Evolutionary conservation across 257 asterid genomes (phyloP).

Genomic region (Primulina tabacum): DNA sequence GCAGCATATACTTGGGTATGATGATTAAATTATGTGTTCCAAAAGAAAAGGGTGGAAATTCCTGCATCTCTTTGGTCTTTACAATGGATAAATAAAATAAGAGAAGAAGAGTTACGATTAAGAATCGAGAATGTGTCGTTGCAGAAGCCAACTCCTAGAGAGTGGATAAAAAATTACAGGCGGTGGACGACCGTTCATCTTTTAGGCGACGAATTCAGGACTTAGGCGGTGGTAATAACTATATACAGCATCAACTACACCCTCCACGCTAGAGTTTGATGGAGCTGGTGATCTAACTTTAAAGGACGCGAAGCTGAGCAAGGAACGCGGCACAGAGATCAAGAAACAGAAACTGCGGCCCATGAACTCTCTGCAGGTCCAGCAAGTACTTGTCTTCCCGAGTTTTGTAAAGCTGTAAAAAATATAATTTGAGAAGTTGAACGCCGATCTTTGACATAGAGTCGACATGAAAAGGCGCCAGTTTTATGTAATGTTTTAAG

Average conservation of each 20-base stretch:
- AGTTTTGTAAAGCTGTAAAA: constrained; percentile 82
- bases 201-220: constrained; percentile 28
- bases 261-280: constrained; percentile 20
- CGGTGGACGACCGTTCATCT: constrained; percentile 39
- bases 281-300: constrained; percentile 21
- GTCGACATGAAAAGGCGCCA: background rate
- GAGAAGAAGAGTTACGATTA: constrained; percentile 17
- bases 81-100: constrained; percentile 12
- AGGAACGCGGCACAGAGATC: constrained; percentile 94
- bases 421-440: background rate
- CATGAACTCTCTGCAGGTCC: constrained; percentile 88
- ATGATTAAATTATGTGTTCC: constrained; percentile 7
- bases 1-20: too few species aligned
- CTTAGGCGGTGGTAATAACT: constrained; percentile 31
- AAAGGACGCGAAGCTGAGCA: constrained; percentile 86
- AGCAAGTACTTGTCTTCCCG: constrained; percentile 90
- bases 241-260: constrained; percentile 44
- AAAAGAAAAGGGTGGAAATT: constrained; percentile 20
- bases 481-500: background rate
- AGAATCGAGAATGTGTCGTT: constrained; percentile 21
- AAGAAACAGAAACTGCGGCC: constrained; percentile 83
- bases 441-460: background rate
- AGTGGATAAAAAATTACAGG: constrained; percentile 32
- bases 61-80: constrained; percentile 19
- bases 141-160: constrained; percentile 38